These are phyloP conservation scores for Suillus variegatus DNA, from an alignment of 768 basidiomycete genomes.

Conservation along the genomic window DNA sequence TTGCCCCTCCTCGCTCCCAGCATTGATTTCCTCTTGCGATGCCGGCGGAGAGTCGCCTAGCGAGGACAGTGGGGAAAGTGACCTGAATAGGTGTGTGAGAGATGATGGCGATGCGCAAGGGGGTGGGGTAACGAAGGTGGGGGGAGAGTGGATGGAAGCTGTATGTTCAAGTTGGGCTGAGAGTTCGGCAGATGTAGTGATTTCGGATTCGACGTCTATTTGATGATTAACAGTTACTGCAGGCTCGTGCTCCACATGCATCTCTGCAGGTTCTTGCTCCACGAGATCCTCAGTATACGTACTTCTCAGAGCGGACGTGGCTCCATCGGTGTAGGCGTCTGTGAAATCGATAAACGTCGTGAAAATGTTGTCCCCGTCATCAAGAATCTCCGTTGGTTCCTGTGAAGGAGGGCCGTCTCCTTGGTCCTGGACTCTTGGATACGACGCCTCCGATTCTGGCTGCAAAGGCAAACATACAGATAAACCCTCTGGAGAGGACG, in stretches of 20 bases:
- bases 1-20: background rate
- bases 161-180: background rate
- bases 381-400: background rate
- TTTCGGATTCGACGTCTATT: background rate
- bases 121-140: background rate
- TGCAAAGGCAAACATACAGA: background rate
- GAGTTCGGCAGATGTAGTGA: background rate
- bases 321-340: background rate
- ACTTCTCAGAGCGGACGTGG: background rate
- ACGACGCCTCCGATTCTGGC: background rate
- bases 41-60: background rate
- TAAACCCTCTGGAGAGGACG: background rate
- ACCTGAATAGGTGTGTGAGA: background rate
- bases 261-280: background rate
- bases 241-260: background rate
- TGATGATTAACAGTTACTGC: background rate
- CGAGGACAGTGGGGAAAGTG: constrained; percentile 1
- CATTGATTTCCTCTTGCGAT: background rate
- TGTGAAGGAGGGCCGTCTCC: background rate
- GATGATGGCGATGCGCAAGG: background rate
- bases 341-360: background rate
- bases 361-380: background rate
- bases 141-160: background rate
- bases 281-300: background rate
- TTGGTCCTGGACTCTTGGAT: background rate